Evolutionary conservation across 805 yeast species (phyloP).

Genomic region (Wickerhamiella kazuoi): DNA sequence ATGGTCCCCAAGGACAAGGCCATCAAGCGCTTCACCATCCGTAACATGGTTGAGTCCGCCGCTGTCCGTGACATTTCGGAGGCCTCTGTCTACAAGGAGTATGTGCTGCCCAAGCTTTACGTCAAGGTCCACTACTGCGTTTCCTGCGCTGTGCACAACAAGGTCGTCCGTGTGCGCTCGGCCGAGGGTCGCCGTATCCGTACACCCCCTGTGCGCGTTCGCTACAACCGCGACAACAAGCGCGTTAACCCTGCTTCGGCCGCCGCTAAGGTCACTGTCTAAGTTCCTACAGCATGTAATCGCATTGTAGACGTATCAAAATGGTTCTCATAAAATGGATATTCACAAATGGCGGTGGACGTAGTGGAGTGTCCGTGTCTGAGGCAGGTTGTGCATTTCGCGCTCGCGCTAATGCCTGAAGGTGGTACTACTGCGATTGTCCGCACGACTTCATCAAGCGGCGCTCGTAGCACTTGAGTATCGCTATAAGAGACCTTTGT

Average conservation of each 20-base stretch:
- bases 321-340: too few species aligned
- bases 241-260: slow-evolving; percentile 94
- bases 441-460: too few species aligned
- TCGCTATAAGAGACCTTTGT: too few species aligned
- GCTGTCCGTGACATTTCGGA: slow-evolving; percentile 98
- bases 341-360: too few species aligned
- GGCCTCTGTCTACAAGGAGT: slow-evolving; percentile 98
- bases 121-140: slow-evolving; percentile 99
- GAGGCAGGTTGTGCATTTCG: too few species aligned
- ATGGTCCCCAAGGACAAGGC: slow-evolving; percentile 99
- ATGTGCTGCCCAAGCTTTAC: slow-evolving; percentile 98
- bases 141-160: slow-evolving; percentile 99
- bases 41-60: slow-evolving; percentile 99
- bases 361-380: too few species aligned
- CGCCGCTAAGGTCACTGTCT: slow-evolving; percentile 28
- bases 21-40: slow-evolving; percentile 99
- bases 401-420: too few species aligned
- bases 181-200: slow-evolving; percentile 97
- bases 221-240: slow-evolving; percentile 86
- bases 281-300: too few species aligned
- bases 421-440: too few species aligned
- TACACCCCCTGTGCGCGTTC: slow-evolving; percentile 97
- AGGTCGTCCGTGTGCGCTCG: slow-evolving; percentile 99
- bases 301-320: too few species aligned
- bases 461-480: too few species aligned